A percentile compares a stretch with the other conserved stretches of the same genome.
Evolutionary conservation across 805 yeast genomes (phyloP).

Genomic region (Candida hispaniensis): DNA sequence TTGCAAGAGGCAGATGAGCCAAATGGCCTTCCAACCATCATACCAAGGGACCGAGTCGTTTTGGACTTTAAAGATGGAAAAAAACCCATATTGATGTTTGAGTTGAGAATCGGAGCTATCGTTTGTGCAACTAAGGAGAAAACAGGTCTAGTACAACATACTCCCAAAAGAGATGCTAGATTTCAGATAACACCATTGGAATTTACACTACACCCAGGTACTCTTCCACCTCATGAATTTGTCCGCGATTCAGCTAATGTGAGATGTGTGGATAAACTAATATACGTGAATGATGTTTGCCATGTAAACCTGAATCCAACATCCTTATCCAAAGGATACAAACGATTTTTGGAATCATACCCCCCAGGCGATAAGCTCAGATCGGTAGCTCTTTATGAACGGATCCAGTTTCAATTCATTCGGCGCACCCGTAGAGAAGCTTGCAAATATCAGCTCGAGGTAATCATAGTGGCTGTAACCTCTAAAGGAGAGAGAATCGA

Average conservation of each 20-base stretch:
- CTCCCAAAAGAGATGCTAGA: slow-evolving; percentile 12
- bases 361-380: slow-evolving; percentile 3
- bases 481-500: slow-evolving; percentile 2
- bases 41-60: too few relatives aligned
- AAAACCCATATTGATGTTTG: slow-evolving; percentile 9
- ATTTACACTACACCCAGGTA: slow-evolving; percentile 4
- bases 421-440: slow-evolving; percentile 10
- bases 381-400: slow-evolving; percentile 10
- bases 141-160: slow-evolving; percentile 10
- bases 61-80: too few relatives aligned
- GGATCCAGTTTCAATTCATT: slow-evolving; percentile 14
- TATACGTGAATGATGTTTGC: too few relatives aligned
- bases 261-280: slow-evolving; percentile 5
- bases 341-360: slow-evolving; percentile 6
- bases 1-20: slow-evolving; percentile 9
- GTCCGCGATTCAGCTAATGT: slow-evolving; percentile 10
- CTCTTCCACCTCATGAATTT: slow-evolving; percentile 6
- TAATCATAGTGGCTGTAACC: slow-evolving; percentile 7
- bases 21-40: too few relatives aligned
- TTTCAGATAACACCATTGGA: slow-evolving; percentile 6
- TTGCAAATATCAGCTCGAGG: slow-evolving; percentile 11
- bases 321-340: slow-evolving; percentile 1
- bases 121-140: slow-evolving; percentile 1
- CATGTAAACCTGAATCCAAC: too few relatives aligned
- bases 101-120: slow-evolving; percentile 6